Conservation (phyloP, 306 rosid genomes). For the Sesbania bispinosa region DNA sequence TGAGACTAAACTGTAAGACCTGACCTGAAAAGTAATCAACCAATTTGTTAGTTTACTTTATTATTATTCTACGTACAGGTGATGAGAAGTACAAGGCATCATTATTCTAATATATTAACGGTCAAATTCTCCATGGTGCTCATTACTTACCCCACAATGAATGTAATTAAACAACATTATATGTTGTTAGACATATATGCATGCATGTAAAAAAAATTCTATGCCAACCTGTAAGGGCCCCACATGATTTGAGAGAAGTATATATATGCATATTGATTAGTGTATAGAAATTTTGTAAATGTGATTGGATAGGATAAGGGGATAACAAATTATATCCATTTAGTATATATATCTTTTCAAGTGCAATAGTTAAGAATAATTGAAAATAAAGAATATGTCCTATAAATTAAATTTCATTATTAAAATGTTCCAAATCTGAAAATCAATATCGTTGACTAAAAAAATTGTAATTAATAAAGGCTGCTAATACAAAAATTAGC, state of each 20-base stretch:
- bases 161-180: not conserved
- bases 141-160: not conserved
- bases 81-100: constrained; percentile 1
- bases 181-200: constrained; percentile 4
- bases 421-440: not conserved
- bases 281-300: not conserved
- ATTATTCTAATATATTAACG: not conserved
- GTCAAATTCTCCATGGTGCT: constrained; percentile 3
- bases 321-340: not conserved
- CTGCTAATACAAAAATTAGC: no score
- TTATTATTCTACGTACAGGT: not conserved
- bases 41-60: no score
- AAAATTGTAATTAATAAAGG: not conserved
- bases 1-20: no score
- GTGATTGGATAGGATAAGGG: constrained; percentile 35
- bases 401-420: not conserved
- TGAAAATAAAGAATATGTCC: not conserved
- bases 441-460: constrained; percentile 27
- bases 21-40: no score
- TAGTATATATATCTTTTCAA: not conserved
- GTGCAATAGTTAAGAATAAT: constrained; percentile 16
- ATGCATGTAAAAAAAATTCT: constrained; percentile 14
- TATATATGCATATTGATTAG: not conserved
- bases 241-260: constrained; percentile 20
- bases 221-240: constrained; percentile 24